A percentile compares a stretch with the other conserved stretches of the same genome.
Evolutionary conservation across 257 asterid genomes (phyloP).

Genomic region (Petrea volubilis): DNA sequence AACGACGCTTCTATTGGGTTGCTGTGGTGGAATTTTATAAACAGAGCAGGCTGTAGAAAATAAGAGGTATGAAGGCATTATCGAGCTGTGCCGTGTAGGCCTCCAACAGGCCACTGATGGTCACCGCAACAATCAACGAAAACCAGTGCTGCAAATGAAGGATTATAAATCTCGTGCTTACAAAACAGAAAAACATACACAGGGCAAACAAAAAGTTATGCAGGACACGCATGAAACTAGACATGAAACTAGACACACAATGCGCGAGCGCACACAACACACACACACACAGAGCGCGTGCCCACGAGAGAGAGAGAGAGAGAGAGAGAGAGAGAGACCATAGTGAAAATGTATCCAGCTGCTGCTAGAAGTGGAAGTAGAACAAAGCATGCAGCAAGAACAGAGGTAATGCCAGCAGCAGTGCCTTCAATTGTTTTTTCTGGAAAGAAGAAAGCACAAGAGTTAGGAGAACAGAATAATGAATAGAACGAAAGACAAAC

Average conservation of each 20-base stretch:
- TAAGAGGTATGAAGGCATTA: constrained; percentile 94
- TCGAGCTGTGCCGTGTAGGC: constrained; percentile 97
- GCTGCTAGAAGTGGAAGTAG: constrained; percentile 90
- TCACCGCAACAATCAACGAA: constrained; percentile 83
- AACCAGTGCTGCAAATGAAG: constrained; percentile 96
- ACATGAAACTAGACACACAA: too few species aligned
- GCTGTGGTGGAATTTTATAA: constrained; percentile 43
- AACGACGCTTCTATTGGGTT: too few species aligned
- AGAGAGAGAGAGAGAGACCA: too few species aligned
- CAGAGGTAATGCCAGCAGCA: constrained; percentile 95
- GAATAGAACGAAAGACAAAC: constrained; percentile 2
- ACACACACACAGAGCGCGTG: background rate
- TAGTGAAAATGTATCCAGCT: constrained; percentile 74
- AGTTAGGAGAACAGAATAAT: background rate
- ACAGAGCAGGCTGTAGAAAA: constrained; percentile 92
- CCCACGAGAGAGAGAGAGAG: too few species aligned
- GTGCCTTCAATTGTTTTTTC: constrained; percentile 99
- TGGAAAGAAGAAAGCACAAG: constrained; percentile 26
- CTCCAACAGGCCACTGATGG: constrained; percentile 80
- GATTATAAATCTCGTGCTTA: too few species aligned
- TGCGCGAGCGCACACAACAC: background rate
- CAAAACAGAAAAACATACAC: constrained; percentile 28
- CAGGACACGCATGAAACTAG: too few species aligned
- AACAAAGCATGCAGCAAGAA: constrained; percentile 78
- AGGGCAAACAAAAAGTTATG: background rate